Evolutionary conservation across 2,329 filamentous ascomycete species (phyloP).

Genomic region (Colletotrichum scovillei): DNA sequence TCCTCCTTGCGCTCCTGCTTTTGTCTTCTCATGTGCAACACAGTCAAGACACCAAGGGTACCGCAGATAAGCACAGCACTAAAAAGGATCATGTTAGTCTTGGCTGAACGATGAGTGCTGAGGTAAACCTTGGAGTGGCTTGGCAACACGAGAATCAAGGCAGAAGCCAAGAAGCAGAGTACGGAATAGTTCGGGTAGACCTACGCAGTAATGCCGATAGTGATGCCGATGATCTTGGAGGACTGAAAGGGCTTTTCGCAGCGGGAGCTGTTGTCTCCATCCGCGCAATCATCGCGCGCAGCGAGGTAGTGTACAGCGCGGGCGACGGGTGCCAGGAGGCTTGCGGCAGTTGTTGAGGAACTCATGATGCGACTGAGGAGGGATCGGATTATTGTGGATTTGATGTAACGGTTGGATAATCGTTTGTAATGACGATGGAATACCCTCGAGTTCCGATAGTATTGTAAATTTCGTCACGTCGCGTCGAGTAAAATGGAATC

Average conservation of each 20-base stretch:
- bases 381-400: not conserved
- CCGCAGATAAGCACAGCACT: constrained; percentile 28
- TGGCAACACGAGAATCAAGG: too few species aligned
- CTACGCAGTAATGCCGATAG: constrained; percentile 26
- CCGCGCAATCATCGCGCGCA: constrained; percentile 21
- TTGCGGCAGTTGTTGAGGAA: not conserved
- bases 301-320: constrained; percentile 5
- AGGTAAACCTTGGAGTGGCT: not conserved
- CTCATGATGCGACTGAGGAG: not conserved
- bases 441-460: not conserved
- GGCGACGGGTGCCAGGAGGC: constrained; percentile 21
- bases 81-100: not conserved
- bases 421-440: not conserved
- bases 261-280: constrained; percentile 12
- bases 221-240: constrained; percentile 27
- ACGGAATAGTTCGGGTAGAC: not conserved
- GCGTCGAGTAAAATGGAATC: not conserved
- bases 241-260: constrained; percentile 29
- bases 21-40: constrained; percentile 24
- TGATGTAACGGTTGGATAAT: constrained; percentile 3
- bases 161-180: too few species aligned
- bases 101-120: not conserved
- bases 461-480: not conserved
- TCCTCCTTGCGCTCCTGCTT: constrained; percentile 26
- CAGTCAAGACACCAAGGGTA: not conserved